Evolutionary conservation across 768 basidiomycete species (phyloP), one percentile per base, ranked within the genome.

Genomic region (Trametes gibbosa): DNA sequence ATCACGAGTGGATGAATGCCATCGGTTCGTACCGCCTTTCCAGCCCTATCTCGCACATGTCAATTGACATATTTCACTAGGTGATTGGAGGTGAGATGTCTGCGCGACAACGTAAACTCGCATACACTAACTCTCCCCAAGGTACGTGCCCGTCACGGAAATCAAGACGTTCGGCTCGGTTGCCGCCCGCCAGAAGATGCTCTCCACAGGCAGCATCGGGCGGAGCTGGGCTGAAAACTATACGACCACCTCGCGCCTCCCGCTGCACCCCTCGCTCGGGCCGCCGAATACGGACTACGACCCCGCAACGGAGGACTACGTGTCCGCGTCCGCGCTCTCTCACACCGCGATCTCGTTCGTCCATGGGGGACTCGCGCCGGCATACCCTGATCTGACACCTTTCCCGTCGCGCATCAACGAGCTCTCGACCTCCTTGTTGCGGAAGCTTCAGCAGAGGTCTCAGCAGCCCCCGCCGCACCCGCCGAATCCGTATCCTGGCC

Each of bases 1-100:
- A 99, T 71, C 97, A 99, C 65, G 97, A 98, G 72, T 87, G 88
- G 79, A 97, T 98, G 93, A 95, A 95, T 64, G 85, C 83, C 14
- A 86, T 92, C 58, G 89, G 89, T 87, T 64, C 21, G 72, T 61
- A 17, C 39, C 39, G n/a, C 16, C 5, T 42, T 41, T 23, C 23
- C 19, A 40, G 14, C 14, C 10, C 5, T 29, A 21, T 25, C 23
- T 23, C 51, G 14, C 37, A 48, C 21, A 50, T 39, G 16, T 16
- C 41, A 21, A n/a, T 41, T 24, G 1, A 4, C 34, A 39, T 29
- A 2, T 2, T 19, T 5, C 16, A 1, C 25, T 62, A 84, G 91
- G 92, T 60, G 93, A 95, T 72, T 95, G 92, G 92, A 84, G 90
- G 86, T 90, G 39, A 49, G 40, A 3, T 35, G 9, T 29, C 14